Evolutionary conservation across 169 alveolate genomes (phyloP).

Genomic region (Babesia gibsoni): DNA sequence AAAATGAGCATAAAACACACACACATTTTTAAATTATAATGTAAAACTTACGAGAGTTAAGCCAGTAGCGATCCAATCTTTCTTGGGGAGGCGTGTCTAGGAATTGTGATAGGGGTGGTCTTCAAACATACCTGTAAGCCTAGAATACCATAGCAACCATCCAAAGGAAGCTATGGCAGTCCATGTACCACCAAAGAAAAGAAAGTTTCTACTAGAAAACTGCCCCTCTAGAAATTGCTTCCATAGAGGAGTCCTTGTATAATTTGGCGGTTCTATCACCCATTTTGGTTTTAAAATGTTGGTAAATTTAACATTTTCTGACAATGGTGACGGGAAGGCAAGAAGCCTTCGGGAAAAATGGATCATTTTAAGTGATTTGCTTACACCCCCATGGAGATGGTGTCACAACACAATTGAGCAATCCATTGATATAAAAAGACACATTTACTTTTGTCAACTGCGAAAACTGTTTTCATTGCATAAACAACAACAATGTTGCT

Average conservation of each 20-base stretch:
- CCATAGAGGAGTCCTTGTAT: conserved; percentile 81
- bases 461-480: no score
- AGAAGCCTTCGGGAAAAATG: conserved; percentile 5
- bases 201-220: conserved; percentile 75
- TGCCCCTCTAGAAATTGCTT: conserved; percentile 81
- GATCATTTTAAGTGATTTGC: not conserved
- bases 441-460: no score
- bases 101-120: no score
- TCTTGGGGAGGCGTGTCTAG: conserved; percentile 84
- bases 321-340: conserved; percentile 11
- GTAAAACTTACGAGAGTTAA: conserved; percentile 74
- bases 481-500: no score
- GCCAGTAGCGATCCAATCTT: conserved; percentile 83
- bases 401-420: no score
- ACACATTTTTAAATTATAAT: no score
- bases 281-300: conserved; percentile 75
- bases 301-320: conserved; percentile 68
- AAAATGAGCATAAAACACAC: no score
- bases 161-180: conserved; percentile 84
- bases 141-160: conserved; percentile 76
- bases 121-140: conserved; percentile 70
- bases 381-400: conserved; percentile 10
- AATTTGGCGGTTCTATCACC: conserved; percentile 83
- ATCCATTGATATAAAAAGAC: no score
- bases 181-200: conserved; percentile 85